Percentiles rank a stretch among this genome's conserved stretches.
phyloP scores from a whole-genome alignment of 73 alveolate genomes.

The Paramecium octaurelia region DNA sequence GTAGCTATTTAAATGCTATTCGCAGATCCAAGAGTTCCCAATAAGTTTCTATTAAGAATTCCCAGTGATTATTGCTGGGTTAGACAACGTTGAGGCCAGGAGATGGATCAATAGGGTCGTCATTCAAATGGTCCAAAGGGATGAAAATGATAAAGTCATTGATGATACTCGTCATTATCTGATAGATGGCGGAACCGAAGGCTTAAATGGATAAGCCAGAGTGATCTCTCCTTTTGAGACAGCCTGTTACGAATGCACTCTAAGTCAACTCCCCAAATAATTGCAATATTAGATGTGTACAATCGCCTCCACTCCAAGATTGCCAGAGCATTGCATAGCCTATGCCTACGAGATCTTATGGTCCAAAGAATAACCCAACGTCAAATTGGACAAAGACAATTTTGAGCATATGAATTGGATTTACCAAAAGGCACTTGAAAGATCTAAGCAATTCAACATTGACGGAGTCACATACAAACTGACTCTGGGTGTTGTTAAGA shows the following conservation, averaged over 20 bases:
- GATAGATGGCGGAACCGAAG: conserved; percentile 99
- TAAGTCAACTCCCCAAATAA: conserved; percentile 75
- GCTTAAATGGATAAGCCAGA: conserved; percentile 98
- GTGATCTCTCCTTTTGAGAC: conserved; percentile 79
- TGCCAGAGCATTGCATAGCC: conserved; percentile 99
- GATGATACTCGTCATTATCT: conserved; percentile 74
- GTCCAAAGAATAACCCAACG: conserved; percentile 68
- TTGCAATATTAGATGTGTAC: conserved; percentile 96
- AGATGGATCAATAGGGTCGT: conserved; percentile 96
- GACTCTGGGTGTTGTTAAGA: conserved; percentile 98
- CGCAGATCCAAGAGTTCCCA: conserved; percentile 83
- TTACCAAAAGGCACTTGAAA: conserved; percentile 94
- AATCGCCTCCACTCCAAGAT: conserved; percentile 99
- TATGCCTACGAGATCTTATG: conserved; percentile 91
- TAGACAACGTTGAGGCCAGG: conserved; percentile 99
- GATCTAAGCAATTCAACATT: conserved; percentile 96
- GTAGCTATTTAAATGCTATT: conserved; percentile 8
- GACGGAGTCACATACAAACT: conserved; percentile 96
- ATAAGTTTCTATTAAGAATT: conserved; percentile 91
- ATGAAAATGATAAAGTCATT: conserved; percentile 71
- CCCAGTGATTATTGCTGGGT: conserved; percentile 97
- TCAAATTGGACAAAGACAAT: conserved; percentile 92
- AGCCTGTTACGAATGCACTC: conserved; percentile 90
- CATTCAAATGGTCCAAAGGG: conserved; percentile 94
- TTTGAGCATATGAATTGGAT: conserved; percentile 99